Evolutionary conservation across 306 rosid genomes (phyloP).

Genomic region (Cicer judaicum): DNA sequence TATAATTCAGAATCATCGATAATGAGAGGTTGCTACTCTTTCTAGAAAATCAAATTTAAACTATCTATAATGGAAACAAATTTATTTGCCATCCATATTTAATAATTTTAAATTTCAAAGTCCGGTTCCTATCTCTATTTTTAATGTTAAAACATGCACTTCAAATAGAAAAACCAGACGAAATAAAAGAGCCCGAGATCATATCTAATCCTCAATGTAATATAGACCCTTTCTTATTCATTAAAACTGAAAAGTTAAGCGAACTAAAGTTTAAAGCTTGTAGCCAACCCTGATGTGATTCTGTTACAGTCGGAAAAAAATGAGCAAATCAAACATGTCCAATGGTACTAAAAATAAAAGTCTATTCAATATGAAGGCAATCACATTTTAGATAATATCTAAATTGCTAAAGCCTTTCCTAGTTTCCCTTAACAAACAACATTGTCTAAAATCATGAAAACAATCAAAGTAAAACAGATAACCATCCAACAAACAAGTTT

Average conservation of each 20-base stretch:
- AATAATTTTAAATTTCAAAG: neutral
- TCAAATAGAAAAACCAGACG: neutral
- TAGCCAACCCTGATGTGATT: constrained; percentile 6
- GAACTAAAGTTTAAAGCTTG: constrained; percentile 9
- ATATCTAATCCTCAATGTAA: constrained; percentile 9
- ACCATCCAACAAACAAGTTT: neutral
- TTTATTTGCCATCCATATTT: constrained; percentile 15
- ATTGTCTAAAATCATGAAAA: neutral
- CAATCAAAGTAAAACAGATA: neutral
- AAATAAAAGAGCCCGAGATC: neutral
- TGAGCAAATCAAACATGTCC: neutral
- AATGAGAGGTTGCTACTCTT: constrained; percentile 10
- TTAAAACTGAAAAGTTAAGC: constrained; percentile 3
- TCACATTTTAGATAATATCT: neutral
- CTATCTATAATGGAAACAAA: constrained; percentile 2
- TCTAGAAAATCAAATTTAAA: constrained; percentile 8
- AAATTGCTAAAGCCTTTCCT: neutral
- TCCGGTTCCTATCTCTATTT: neutral
- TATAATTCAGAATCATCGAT: constrained; percentile 40
- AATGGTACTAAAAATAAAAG: neutral
- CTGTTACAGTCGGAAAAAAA: neutral
- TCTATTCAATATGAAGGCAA: constrained; percentile 9
- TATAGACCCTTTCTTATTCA: neutral
- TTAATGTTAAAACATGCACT: neutral
- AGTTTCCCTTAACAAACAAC: neutral